Evolutionary conservation across 176 grass and related monocot species (phyloP).

Genomic region (Triticum monococcum): DNA sequence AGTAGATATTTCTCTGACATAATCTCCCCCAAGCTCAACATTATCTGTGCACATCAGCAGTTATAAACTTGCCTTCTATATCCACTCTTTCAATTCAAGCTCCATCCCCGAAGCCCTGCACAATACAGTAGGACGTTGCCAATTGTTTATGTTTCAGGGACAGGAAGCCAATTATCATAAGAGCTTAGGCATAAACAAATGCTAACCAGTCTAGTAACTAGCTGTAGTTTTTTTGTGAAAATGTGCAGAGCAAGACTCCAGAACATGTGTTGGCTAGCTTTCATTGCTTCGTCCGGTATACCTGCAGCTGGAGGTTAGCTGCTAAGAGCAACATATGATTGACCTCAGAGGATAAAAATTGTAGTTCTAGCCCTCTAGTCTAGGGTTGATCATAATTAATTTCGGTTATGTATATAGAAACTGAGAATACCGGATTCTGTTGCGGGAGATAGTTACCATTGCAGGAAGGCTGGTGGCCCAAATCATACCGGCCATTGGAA

Average conservation of each 20-base stretch:
- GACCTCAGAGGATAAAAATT: background rate
- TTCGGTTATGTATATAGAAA: background rate
- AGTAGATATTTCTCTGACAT: background rate
- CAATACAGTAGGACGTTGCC: background rate
- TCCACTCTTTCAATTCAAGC: background rate
- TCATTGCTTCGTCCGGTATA: slow-evolving; percentile 7
- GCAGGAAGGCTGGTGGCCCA: slow-evolving; percentile 27
- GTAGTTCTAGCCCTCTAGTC: background rate
- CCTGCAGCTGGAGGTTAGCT: background rate
- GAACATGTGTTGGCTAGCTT: background rate
- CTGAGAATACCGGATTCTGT: background rate
- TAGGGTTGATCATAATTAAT: background rate
- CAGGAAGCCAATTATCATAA: background rate
- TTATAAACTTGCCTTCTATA: too few relatives aligned
- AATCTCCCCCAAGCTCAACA: background rate
- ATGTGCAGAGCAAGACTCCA: background rate
- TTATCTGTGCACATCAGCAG: background rate
- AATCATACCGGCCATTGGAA: slow-evolving; percentile 4
- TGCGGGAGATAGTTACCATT: slow-evolving; percentile 14
- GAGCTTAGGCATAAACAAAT: background rate
- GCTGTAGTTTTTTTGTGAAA: background rate
- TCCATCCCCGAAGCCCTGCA: background rate
- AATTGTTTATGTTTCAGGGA: background rate
- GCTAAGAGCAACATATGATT: background rate
- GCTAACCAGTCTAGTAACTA: background rate